Base-by-base conservation (phyloP, 495 filamentous ascomycete genomes). In the Lentithecium fluviatile region DNA sequence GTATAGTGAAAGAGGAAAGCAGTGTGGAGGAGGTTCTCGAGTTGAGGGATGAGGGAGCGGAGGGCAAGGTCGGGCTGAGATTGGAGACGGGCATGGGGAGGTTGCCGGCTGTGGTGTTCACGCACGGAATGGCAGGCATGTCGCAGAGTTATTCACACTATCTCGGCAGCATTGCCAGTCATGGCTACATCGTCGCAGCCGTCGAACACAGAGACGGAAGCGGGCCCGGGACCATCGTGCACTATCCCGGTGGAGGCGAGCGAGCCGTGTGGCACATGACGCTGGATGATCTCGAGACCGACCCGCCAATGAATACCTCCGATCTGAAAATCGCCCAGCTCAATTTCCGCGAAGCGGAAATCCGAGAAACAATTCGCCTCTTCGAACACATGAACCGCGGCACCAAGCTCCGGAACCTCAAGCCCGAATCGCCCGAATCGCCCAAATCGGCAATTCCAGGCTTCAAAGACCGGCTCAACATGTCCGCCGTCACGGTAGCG, bases 191-290 rank as follows among this genome's bases (percentile, higher is more conserved):
- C 6, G 78, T 82, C 2, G 80, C 73, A 21, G 73, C 79, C 45
- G 64, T 83, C 7, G 80, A 83, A 67, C 80, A 83, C 56, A 64
- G 80, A 47, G 80, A 83, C 52, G 80, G 80, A 6, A 81, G 77
- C 53, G 75, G 77, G 6, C 80, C 80, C 6, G 79, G 77, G 4
- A 73, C 74, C 1, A 56, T 76, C 32, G 66, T 82, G 57, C 73
- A 69, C 64, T 60, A 46, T 25, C 34, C 59, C 1, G 73, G 73
- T 15, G 57, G 69, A 13, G 50, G 47, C 15, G 58, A 71, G 45
- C 58, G 60, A 48, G 64, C 60, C 62, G 72, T 62, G 8, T 67
- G 58, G 57, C 64, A 65, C 43, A n/a, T 73, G 43, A 12, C 54
- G 23, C 15, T 47, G 10, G 36, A 65, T 17, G 60, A 68, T 57